These are phyloP conservation scores for Neonectria ditissima DNA, from an alignment of 2,329 filamentous ascomycete genomes.

Conservation along the genomic window DNA sequence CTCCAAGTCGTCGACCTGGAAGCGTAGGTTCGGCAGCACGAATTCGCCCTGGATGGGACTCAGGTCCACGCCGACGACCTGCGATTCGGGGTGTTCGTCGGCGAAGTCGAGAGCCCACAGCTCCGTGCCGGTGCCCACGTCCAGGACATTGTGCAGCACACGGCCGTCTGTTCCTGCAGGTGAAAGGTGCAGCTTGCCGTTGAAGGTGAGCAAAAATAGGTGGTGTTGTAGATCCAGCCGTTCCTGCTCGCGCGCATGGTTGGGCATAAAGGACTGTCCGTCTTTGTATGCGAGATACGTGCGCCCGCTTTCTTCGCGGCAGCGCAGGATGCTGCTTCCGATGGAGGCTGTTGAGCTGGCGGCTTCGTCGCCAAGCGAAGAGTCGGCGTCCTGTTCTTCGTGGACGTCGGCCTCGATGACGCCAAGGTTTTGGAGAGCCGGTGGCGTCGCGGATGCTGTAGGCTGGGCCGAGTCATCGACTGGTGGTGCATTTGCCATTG, in stretches of 20 bases:
- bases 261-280: constrained; percentile 34
- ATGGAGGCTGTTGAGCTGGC: constrained; percentile 37
- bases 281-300: constrained; percentile 48
- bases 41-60: constrained; percentile 40
- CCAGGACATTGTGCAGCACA: constrained; percentile 38
- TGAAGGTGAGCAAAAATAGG: constrained; percentile 45
- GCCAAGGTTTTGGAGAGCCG: background rate
- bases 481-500: background rate
- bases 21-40: constrained; percentile 40
- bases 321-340: constrained; percentile 37
- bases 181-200: constrained; percentile 37
- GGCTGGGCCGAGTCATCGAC: background rate
- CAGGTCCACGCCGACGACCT: constrained; percentile 39
- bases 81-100: constrained; percentile 35
- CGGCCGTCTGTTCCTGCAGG: constrained; percentile 34
- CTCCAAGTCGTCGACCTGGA: constrained; percentile 45
- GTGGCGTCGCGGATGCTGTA: background rate
- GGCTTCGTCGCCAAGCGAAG: background rate
- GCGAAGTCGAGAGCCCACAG: constrained; percentile 46
- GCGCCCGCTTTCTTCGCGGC: constrained; percentile 45
- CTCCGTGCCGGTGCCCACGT: constrained; percentile 45
- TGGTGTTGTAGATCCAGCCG: constrained; percentile 40
- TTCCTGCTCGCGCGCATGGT: constrained; percentile 35
- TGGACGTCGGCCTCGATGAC: constrained; percentile 9
- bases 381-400: constrained; percentile 6